A percentile compares a stretch with the other conserved stretches of the same genome.
phyloP scores from a whole-genome alignment of 495 filamentous ascomycete species.

The Xeromyces bisporus region DNA sequence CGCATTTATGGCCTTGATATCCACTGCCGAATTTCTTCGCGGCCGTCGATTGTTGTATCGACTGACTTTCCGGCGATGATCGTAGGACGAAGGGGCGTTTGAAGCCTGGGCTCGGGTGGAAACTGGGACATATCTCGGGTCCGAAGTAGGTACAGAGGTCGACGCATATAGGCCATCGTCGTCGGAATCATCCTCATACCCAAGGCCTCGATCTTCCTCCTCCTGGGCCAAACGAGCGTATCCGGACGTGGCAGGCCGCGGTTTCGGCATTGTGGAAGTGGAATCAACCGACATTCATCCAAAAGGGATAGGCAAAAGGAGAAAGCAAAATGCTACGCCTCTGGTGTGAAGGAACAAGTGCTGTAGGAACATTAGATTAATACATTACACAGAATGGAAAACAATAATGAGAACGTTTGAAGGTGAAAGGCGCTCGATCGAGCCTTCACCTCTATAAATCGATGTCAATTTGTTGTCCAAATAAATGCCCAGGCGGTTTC shows the following conservation, averaged over 20 bases:
- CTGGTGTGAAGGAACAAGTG: too few relatives aligned
- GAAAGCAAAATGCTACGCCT: too few relatives aligned
- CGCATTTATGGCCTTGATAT: constrained; percentile 98
- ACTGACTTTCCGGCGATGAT: constrained; percentile 28
- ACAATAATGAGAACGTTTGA: too few relatives aligned
- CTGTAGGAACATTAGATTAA: too few relatives aligned
- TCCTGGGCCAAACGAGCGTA: constrained; percentile 87
- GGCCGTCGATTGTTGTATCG: constrained; percentile 33
- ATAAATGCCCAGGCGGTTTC: too few relatives aligned
- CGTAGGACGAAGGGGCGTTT: constrained; percentile 20
- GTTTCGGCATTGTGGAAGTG: constrained; percentile 37
- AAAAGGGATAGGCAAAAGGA: too few relatives aligned
- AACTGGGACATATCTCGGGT: constrained; percentile 54
- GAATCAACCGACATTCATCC: too few relatives aligned
- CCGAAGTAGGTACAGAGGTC: constrained; percentile 41
- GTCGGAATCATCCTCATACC: constrained; percentile 53
- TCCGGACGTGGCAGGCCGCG: constrained; percentile 62
- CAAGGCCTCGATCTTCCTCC: constrained; percentile 45
- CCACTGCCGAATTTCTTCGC: constrained; percentile 75
- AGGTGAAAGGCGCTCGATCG: too few relatives aligned
- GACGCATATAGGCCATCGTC: constrained; percentile 42
- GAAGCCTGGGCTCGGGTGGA: constrained; percentile 31
- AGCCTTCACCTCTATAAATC: too few relatives aligned
- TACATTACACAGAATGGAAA: too few relatives aligned
- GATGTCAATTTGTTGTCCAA: too few relatives aligned